These are phyloP conservation scores for Penicillium janthinellum DNA, from an alignment of 2,329 filamentous ascomycete genomes.

Conservation along the genomic window DNA sequence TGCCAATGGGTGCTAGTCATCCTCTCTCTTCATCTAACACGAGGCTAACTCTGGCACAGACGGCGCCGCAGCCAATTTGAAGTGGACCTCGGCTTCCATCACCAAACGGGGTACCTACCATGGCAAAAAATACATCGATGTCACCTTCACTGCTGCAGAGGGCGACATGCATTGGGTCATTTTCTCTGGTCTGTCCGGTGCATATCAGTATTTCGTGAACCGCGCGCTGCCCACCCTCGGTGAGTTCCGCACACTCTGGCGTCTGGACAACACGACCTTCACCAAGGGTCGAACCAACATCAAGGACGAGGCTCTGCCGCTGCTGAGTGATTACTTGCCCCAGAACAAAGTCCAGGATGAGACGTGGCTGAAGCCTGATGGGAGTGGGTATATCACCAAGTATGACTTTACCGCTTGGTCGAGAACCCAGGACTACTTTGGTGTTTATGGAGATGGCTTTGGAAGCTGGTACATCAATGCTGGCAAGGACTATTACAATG, in stretches of 20 bases:
- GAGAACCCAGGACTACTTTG: constrained; percentile 49
- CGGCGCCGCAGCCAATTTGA: constrained; percentile 50
- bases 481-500: constrained; percentile 57
- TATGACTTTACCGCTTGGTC: constrained; percentile 52
- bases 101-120: constrained; percentile 40
- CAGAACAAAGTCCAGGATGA: constrained; percentile 57
- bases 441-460: constrained; percentile 53
- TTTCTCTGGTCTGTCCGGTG: constrained; percentile 51
- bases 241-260: constrained; percentile 55
- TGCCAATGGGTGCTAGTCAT: neutral
- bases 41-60: constrained; percentile 33
- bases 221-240: constrained; percentile 51
- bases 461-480: constrained; percentile 57
- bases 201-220: constrained; percentile 60
- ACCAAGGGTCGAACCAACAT: constrained; percentile 50
- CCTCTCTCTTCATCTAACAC: neutral
- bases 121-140: constrained; percentile 45
- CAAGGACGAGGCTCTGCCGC: constrained; percentile 50
- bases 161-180: constrained; percentile 58
- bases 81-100: constrained; percentile 52
- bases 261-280: constrained; percentile 54
- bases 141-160: constrained; percentile 51
- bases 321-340: constrained; percentile 46
- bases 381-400: constrained; percentile 53
- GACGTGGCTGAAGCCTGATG: constrained; percentile 54